Evolutionary conservation across 805 yeast genomes (phyloP), one percentile per base, ranked within the genome.

Genomic region (Saccharomycopsis amapae): DNA sequence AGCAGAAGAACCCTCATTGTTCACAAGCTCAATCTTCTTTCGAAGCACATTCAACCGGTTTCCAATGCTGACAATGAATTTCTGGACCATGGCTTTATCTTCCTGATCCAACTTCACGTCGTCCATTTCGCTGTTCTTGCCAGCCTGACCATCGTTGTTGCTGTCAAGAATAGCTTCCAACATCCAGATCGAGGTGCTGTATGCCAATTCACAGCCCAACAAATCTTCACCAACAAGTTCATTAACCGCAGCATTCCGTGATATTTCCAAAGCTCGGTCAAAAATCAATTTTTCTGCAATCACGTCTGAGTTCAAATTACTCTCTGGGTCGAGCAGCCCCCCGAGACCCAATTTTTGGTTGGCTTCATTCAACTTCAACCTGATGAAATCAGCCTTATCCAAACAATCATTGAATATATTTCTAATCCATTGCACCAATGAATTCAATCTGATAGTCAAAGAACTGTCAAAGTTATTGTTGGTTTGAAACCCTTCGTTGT

Each of bases 181-280:
- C 96, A 90, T 87, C 97, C 97, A 90, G 43, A 90, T 76, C 0
- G 96, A 81, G 0, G 96, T 86, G 3, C 94, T 85, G 61, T 90
- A 90, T 6, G 90, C 84, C 48, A 85, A 64, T 62, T 89, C 96
- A 63, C 97, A 89, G 5, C 83, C 84, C 17, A 69, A 67, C 42
- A 85, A 61, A 57, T 82, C 88, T 45, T 78, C 82, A 38, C 85
- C 85, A 34, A 73, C 76, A 56, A 88, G 69, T 64, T 90, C 98
- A 59, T 82, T 79, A 46, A 84, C 81, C 0, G 97, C 97, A 1
- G 97, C 96, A 41, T 78, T 79, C 56, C 95, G 76, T 2, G 96
- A 85, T 69, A 89, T 85, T 58, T 90, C 97, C 57, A 90, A 72
- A 2, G 97, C 97, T 40, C 97, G 72, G 56, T 93, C 96, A 64